Evolutionary conservation across 371 early-diverging fungal genomes (phyloP), one percentile per base, ranked within the genome.

Genomic region (Antonospora locustae): DNA sequence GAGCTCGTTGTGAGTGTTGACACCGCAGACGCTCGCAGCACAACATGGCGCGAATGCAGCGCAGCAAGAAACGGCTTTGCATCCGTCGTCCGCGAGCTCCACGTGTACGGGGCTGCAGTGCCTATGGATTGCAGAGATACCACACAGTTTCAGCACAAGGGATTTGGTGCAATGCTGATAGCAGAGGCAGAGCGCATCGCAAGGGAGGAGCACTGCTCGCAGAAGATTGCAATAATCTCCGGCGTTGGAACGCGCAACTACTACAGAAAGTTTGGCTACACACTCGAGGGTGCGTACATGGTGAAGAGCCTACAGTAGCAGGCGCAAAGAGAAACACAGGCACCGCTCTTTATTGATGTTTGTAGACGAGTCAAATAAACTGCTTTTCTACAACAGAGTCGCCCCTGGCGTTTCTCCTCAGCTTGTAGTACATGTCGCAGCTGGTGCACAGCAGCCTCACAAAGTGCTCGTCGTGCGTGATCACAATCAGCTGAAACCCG

Each of bases 141-240:
- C 11, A 85, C 81, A 3, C 89, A 89, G 71, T 96, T 91, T 81
- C 99, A 98, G 78, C 99, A 98, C 75, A 91, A 93, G 75, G 99
- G 99, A 1, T 96, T 84, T 68, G 99, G 99, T 52, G 87, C 90
- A 0, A 67, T 94, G 66, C 72, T 98, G 57, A 94, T 98, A 87
- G 90, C 88, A 55, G 99, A 95, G 74, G 99, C 99, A 0, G 99
- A 94, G 76, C 76, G 92, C 47, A 98, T 98, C 64, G 93, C 96
- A 16, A 77, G 84, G 56, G 88, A 93, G 61, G 99, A 98, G 74
- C 99, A 98, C 71, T 84, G 84, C 16, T 84, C 86, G 62, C 79
- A 78, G 36, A 98, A 98, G 69, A 65, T 98, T 36, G 84, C 90
- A 14, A 93, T 98, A 51, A 98, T 98, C 71, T 83, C 92, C 56